Evolutionary conservation across 2,329 filamentous ascomycete genomes (phyloP).

Genomic region (Curvularia lunata): DNA sequence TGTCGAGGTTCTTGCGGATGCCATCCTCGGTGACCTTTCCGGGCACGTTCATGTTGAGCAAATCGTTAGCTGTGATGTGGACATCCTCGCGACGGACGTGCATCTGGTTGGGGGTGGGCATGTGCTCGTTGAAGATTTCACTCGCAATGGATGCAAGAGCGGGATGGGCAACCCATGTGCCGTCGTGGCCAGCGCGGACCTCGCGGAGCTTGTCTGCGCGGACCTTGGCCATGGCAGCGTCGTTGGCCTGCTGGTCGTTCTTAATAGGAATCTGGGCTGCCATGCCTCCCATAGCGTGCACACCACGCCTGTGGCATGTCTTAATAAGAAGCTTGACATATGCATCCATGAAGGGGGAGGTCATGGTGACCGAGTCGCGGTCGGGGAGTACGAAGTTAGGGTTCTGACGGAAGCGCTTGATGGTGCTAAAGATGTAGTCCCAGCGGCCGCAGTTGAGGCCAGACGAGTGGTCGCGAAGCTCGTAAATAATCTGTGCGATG

Average conservation of each 20-base stretch:
- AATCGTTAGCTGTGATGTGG: slow-evolving; percentile 81
- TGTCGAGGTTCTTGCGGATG: slow-evolving; percentile 97
- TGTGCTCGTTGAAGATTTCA: slow-evolving; percentile 96
- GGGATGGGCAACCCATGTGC: slow-evolving; percentile 96
- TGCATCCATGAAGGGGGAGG: slow-evolving; percentile 95
- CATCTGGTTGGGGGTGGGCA: slow-evolving; percentile 98
- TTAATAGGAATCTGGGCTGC: slow-evolving; percentile 99
- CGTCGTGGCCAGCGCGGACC: slow-evolving; percentile 92
- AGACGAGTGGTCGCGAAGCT: slow-evolving; percentile 93
- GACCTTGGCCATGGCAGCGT: slow-evolving; percentile 91
- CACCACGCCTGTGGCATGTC: slow-evolving; percentile 93
- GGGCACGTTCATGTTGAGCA: slow-evolving; percentile 97
- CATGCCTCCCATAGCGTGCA: slow-evolving; percentile 99
- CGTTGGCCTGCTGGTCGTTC: slow-evolving; percentile 87
- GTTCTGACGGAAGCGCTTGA: slow-evolving; percentile 99
- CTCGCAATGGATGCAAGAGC: slow-evolving; percentile 85
- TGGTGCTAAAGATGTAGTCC: slow-evolving; percentile 99
- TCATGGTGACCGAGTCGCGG: slow-evolving; percentile 92
- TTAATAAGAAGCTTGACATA: slow-evolving; percentile 98
- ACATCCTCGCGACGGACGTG: slow-evolving; percentile 91
- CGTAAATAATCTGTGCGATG: slow-evolving; percentile 81
- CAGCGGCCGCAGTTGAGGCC: slow-evolving; percentile 98
- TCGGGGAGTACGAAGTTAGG: slow-evolving; percentile 92
- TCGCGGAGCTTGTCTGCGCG: slow-evolving; percentile 96
- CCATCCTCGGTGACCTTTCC: slow-evolving; percentile 91